These are phyloP conservation scores for Talaromyces sp. DNA, from an alignment of 2,329 filamentous ascomycete genomes.

Conservation along the genomic window DNA sequence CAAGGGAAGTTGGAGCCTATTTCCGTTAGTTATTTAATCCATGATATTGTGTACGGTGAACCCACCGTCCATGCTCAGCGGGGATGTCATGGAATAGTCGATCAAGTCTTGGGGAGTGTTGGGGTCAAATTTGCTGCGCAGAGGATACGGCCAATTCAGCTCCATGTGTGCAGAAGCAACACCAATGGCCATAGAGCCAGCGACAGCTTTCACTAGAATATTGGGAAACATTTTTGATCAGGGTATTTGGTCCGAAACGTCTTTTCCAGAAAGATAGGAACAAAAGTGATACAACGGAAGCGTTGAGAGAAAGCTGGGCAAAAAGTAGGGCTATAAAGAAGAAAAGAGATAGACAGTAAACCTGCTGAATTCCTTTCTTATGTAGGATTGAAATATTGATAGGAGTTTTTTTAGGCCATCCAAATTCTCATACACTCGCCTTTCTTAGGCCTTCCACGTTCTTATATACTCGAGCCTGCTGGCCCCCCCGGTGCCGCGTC, in stretches of 20 bases:
- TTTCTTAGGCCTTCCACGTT: background rate
- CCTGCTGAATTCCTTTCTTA: background rate
- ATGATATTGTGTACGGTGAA: background rate
- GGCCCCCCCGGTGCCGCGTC: background rate
- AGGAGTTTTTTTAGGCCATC: background rate
- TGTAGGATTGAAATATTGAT: background rate
- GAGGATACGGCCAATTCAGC: conserved; percentile 51
- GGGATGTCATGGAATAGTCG: conserved; percentile 69
- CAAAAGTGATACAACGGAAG: background rate
- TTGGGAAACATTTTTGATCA: background rate
- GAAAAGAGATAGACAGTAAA: background rate
- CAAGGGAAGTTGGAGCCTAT: conserved; percentile 67
- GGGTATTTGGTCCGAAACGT: background rate
- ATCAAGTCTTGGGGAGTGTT: conserved; percentile 40
- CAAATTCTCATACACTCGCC: background rate
- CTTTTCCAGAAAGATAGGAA: background rate
- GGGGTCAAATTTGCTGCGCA: conserved; percentile 49
- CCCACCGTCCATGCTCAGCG: conserved; percentile 41
- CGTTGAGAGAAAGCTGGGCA: background rate
- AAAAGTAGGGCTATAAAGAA: background rate
- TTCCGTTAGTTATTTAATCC: background rate
- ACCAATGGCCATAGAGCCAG: background rate
- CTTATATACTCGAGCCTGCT: background rate
- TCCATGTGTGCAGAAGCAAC: conserved; percentile 47
- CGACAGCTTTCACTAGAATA: background rate